Percentiles rank a stretch among this genome's conserved stretches.
These are phyloP conservation scores for Diaporthe citrichinensis DNA, from an alignment of 2,329 filamentous ascomycete genomes.

Conservation along the genomic window DNA sequence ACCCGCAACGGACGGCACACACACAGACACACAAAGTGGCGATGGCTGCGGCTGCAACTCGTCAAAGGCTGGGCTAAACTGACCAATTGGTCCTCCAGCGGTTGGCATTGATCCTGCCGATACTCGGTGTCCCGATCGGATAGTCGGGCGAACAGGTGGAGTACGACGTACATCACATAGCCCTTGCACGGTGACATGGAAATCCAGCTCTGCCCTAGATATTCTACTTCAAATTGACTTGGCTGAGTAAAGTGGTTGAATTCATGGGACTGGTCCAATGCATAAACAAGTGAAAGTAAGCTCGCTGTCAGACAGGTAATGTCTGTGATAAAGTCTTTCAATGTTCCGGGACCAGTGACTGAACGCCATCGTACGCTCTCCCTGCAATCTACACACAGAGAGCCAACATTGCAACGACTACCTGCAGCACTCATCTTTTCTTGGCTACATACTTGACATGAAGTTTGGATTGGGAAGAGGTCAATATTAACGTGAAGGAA, in stretches of 20 bases:
- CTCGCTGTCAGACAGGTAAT: neutral
- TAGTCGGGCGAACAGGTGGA: slow-evolving; percentile 6
- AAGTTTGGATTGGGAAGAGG: neutral
- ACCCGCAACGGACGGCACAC: neutral
- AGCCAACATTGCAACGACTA: neutral
- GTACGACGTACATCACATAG: neutral
- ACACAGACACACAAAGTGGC: neutral
- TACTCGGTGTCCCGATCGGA: neutral
- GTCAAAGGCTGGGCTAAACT: neutral
- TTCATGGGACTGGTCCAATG: neutral
- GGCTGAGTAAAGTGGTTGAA: neutral
- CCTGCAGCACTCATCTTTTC: neutral
- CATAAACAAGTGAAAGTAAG: no score
- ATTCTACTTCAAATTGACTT: neutral
- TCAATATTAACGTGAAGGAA: neutral
- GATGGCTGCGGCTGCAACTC: neutral
- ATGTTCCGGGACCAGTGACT: neutral
- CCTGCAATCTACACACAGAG: neutral
- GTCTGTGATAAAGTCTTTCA: neutral
- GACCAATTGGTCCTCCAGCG: neutral
- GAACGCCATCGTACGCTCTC: neutral
- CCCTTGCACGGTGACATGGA: neutral
- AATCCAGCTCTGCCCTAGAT: neutral
- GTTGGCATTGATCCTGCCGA: neutral
- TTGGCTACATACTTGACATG: neutral